These are phyloP conservation scores for Saprolegnia parasitica DNA, from an alignment of 352 stramenopile species.

Conservation along the genomic window DNA sequence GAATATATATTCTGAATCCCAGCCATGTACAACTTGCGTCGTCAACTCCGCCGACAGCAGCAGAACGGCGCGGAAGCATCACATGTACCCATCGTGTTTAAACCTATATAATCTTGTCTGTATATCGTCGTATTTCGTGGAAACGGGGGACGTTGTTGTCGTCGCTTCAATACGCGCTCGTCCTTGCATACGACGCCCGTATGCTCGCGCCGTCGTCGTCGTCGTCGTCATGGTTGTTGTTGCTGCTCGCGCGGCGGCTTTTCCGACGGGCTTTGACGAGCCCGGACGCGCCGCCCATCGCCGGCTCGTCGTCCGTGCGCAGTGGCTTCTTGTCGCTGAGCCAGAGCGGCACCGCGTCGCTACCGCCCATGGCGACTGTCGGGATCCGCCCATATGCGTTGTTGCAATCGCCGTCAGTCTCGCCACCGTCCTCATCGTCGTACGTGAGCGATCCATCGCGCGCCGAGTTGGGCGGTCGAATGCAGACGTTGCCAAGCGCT, in stretches of 20 bases:
- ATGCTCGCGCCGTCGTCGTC: constrained; percentile 27
- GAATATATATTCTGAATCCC: no score
- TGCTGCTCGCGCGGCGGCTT: constrained; percentile 37
- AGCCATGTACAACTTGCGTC: no score
- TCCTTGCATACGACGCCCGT: no score
- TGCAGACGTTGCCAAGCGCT: constrained; percentile 52
- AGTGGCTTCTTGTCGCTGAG: background rate
- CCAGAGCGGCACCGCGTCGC: constrained; percentile 11
- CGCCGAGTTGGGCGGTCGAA: constrained; percentile 61
- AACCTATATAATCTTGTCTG: background rate
- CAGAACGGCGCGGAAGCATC: no score
- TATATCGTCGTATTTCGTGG: background rate
- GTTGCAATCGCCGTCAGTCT: background rate
- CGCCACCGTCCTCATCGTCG: background rate
- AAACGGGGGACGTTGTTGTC: background rate
- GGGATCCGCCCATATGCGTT: constrained; percentile 29
- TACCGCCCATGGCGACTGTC: constrained; percentile 33
- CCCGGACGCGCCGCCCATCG: constrained; percentile 51
- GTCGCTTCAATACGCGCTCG: no score
- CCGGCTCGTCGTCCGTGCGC: background rate
- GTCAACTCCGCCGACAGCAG: no score
- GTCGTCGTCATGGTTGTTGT: constrained; percentile 47
- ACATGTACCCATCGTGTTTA: background rate
- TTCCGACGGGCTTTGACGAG: constrained; percentile 68
- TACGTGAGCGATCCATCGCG: constrained; percentile 29